A percentile compares a stretch with the other conserved stretches of the same genome.
Evolutionary conservation across 164 flowering plant genomes (phyloP).

Genomic region (Dillenia turbinata): DNA sequence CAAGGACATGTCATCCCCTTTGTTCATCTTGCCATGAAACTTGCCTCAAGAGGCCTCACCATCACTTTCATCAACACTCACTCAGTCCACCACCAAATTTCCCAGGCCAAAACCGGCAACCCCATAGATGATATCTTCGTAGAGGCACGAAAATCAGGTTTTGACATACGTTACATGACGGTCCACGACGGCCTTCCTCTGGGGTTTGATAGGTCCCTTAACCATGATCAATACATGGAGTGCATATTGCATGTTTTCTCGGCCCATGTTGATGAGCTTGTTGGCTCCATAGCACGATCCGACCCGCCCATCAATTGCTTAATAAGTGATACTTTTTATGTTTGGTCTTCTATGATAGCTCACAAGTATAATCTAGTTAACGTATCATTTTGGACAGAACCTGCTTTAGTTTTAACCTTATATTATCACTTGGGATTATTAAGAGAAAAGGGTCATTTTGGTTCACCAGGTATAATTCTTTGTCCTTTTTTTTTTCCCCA

Average conservation of each 20-base stretch:
- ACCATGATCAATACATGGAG: constrained; percentile 65
- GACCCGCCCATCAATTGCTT: constrained; percentile 29
- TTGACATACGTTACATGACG: constrained; percentile 59
- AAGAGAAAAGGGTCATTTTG: constrained; percentile 57
- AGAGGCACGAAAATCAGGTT: constrained; percentile 40
- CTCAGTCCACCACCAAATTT: constrained; percentile 47
- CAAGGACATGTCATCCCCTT: constrained; percentile 86
- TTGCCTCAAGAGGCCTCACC: constrained; percentile 74
- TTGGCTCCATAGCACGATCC: constrained; percentile 22
- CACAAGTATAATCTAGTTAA: constrained; percentile 46
- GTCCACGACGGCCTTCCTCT: constrained; percentile 74
- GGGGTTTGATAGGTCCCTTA: constrained; percentile 60
- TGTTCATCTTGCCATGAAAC: constrained; percentile 60
- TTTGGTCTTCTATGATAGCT: constrained; percentile 64
- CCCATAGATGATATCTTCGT: constrained; percentile 39
- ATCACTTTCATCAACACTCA: constrained; percentile 77
- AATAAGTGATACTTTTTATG: constrained; percentile 80
- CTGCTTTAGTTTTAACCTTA: constrained; percentile 62
- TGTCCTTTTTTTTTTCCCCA: neutral
- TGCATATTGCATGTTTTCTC: constrained; percentile 56
- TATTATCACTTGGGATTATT: constrained; percentile 70
- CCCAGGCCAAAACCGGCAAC: constrained; percentile 22
- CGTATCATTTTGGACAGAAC: constrained; percentile 86
- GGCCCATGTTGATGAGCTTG: constrained; percentile 54
- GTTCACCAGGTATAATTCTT: constrained; percentile 32